Conservation (phyloP, 345 rosid genomes). For the Brassica nigra region DNA sequence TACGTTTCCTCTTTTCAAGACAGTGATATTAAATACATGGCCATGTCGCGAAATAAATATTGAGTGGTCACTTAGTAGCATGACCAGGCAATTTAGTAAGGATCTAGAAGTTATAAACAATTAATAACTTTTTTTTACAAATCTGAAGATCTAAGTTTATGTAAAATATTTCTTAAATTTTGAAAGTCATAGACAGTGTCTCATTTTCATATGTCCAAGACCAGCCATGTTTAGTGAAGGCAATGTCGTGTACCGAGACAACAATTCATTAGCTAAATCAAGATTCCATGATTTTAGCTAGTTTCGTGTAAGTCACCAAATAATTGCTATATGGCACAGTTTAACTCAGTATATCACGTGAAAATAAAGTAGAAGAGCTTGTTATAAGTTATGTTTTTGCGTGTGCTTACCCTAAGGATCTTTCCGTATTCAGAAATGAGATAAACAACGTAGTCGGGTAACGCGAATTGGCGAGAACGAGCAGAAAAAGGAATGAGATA, state of each 20-base stretch:
- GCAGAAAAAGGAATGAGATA: slow-evolving; percentile 82
- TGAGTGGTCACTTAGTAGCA: slow-evolving; percentile 14
- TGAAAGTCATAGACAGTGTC: background rate
- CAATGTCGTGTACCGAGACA: slow-evolving; percentile 11
- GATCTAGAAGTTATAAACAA: background rate
- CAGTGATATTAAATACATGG: slow-evolving; percentile 19
- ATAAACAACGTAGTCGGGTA: slow-evolving; percentile 65
- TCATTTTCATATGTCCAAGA: background rate
- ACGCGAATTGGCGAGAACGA: slow-evolving; percentile 71
- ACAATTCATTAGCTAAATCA: background rate
- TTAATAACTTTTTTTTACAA: background rate
- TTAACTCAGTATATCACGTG: slow-evolving; percentile 3
- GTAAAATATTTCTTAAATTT: background rate
- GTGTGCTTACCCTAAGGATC: slow-evolving; percentile 52
- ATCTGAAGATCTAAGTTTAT: background rate
- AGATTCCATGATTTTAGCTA: background rate
- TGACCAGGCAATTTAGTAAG: background rate
- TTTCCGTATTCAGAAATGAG: slow-evolving; percentile 82
- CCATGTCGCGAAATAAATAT: slow-evolving; percentile 2
- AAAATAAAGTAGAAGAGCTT: background rate
- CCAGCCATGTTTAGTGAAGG: slow-evolving; percentile 30
- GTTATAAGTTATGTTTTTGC: background rate
- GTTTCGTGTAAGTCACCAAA: background rate
- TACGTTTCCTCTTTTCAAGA: slow-evolving; percentile 5
- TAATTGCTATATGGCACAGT: background rate